phyloP scores from a whole-genome alignment of 345 rosid genomes.

The Tarenaya hassleriana region DNA sequence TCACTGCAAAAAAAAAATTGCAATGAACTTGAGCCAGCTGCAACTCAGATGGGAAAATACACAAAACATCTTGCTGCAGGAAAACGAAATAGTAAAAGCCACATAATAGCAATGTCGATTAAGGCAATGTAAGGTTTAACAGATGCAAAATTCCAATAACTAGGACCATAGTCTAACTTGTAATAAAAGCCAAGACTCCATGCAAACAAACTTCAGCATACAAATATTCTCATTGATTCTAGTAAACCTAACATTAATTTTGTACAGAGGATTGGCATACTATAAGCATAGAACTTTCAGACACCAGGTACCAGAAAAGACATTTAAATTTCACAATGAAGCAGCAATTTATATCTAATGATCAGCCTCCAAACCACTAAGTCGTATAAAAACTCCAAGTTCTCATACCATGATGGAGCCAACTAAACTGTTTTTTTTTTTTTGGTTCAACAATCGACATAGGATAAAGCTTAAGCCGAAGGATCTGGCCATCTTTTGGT shows the following conservation, averaged over 20 bases:
- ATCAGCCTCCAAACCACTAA: too few species aligned
- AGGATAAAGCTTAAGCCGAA: too few species aligned
- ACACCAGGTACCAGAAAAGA: background rate
- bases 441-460: too few species aligned
- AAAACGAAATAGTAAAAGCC: background rate
- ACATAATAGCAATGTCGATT: background rate
- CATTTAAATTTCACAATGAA: background rate
- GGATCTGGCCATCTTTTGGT: too few species aligned
- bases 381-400: too few species aligned
- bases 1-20: constrained; percentile 54
- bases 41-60: constrained; percentile 12
- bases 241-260: constrained; percentile 1
- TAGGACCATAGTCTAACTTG: background rate
- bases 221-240: background rate
- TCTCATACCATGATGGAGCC: too few species aligned
- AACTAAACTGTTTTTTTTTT: too few species aligned
- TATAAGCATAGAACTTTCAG: background rate
- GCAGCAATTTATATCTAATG: too few species aligned
- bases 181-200: background rate
- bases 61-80: background rate
- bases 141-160: too few species aligned
- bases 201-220: constrained; percentile 9
- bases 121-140: background rate
- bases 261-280: too few species aligned
- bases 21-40: constrained; percentile 25